Evolutionary conservation across 768 basidiomycete species (phyloP).

Genomic region (Lepiota venenata): DNA sequence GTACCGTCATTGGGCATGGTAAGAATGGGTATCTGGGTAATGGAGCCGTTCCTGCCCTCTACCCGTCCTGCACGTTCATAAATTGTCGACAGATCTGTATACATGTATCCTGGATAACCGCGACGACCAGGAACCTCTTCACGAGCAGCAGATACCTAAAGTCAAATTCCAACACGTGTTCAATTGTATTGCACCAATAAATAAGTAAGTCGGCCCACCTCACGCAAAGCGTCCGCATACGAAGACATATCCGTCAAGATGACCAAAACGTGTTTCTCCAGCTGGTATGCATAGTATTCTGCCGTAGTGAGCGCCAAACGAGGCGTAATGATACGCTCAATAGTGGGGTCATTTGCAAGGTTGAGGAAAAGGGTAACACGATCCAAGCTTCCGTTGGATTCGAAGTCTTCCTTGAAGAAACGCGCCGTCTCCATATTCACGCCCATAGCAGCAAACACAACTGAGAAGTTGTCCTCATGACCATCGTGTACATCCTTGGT

Average conservation of each 20-base stretch:
- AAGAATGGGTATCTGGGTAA: slow-evolving; percentile 98
- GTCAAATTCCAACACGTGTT: slow-evolving; percentile 16
- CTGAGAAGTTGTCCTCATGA: slow-evolving; percentile 99
- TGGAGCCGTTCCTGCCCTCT: slow-evolving; percentile 95
- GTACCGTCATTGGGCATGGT: slow-evolving; percentile 99
- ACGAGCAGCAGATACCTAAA: slow-evolving; percentile 92
- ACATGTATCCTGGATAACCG: slow-evolving; percentile 98
- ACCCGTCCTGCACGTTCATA: slow-evolving; percentile 99
- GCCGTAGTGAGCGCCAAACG: slow-evolving; percentile 97
- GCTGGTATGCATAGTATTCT: slow-evolving; percentile 98
- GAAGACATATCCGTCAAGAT: slow-evolving; percentile 99
- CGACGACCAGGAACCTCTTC: slow-evolving; percentile 99
- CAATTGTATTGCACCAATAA: slow-evolving; percentile 12
- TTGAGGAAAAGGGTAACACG: slow-evolving; percentile 98
- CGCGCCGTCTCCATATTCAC: slow-evolving; percentile 99
- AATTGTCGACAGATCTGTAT: slow-evolving; percentile 98
- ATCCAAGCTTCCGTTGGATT: slow-evolving; percentile 96
- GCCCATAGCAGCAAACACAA: slow-evolving; percentile 99
- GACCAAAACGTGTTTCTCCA: slow-evolving; percentile 99
- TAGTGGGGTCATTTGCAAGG: slow-evolving; percentile 97
- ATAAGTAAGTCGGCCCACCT: slow-evolving; percentile 46
- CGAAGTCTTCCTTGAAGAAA: slow-evolving; percentile 99
- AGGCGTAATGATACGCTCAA: slow-evolving; percentile 99
- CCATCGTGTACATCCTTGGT: slow-evolving; percentile 98
- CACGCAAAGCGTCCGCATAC: slow-evolving; percentile 94